These are phyloP conservation scores for Rhododendron ferrugineum DNA, from an alignment of 148 eudicot species.

Conservation along the genomic window DNA sequence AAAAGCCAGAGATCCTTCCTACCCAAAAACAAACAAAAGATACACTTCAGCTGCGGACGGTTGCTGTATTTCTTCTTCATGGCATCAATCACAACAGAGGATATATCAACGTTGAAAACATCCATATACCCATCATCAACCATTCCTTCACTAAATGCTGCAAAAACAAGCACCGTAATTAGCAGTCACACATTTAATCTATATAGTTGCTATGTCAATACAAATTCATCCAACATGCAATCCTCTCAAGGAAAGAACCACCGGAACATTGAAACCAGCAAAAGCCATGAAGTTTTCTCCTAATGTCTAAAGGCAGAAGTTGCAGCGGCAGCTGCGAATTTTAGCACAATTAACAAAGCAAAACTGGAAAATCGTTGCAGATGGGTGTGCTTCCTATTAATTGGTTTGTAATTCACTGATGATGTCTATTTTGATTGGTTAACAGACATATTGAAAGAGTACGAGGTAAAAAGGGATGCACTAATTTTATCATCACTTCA, in stretches of 20 bases:
- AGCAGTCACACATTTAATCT: background rate
- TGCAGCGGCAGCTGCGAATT: background rate
- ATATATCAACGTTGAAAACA: constrained; percentile 74
- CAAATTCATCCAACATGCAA: background rate
- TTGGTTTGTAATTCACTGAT: no score
- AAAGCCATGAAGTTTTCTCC: background rate
- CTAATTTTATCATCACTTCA: no score
- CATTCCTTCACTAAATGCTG: constrained; percentile 88
- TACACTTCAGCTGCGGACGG: constrained; percentile 62
- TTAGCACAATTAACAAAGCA: background rate
- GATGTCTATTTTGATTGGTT: background rate
- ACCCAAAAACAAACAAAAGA: constrained; percentile 16
- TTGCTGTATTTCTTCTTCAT: constrained; percentile 61
- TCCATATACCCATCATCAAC: constrained; percentile 69
- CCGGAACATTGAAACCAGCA: background rate
- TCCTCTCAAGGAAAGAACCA: background rate
- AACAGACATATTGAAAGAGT: no score
- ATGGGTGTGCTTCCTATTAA: no score
- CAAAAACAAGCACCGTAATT: constrained; percentile 14
- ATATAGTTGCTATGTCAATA: background rate
- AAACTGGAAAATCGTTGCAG: no score
- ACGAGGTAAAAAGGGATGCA: no score
- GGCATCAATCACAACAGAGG: constrained; percentile 72
- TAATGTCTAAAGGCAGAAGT: background rate
- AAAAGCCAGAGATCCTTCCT: background rate